Base-by-base conservation (phyloP, 805 yeast species). In the Saturnispora galanensis region DNA sequence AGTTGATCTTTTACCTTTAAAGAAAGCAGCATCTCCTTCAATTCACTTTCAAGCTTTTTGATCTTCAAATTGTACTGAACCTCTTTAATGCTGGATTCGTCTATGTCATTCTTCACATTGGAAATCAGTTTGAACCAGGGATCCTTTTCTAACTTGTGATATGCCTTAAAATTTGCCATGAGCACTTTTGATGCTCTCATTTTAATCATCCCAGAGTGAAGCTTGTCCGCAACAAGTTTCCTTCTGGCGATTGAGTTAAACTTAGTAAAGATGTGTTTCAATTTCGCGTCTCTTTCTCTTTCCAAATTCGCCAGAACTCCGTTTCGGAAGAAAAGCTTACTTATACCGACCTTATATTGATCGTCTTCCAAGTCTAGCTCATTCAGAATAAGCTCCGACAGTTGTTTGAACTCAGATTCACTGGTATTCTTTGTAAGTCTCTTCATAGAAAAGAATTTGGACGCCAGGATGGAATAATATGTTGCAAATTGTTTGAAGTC, bases 291-390 rank as follows among this genome's bases (percentile, higher is more conserved):
- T 48, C 95, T 79, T 44, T 73, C 69, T 51, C 78, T 78, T 59
- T 93, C 98, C 2, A 88, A 68, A 33, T 77, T 77, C 2, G 94
- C 89, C 21, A 83, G 65, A 2, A 84, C 83, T 16, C 93, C 90
- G 57, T 83, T 79, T 46, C 83, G 74, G 70, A 83, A 83, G 52
- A 83, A 83, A 6, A 84, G 66, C 57, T 84, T 83, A 3, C 88
- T 79, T 31, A 79, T 65, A 52, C 93, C 93, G 37, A 84, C 68
- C 48, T 78, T 77, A 61, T 73, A 84, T 16, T 69, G 66, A n/a
- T 71, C 71, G 0, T 69, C 55, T 48, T 83, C 86, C 35, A 90
- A 64, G 13, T 74, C 61, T 31, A 86, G 64, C n/a, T 76, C 71
- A 26, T 76, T 73, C 44, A 90, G 64, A 15, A 90, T 73, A 16